Conservation (phyloP, 2,329 filamentous ascomycete genomes). For the Xylariaceae sp. region DNA sequence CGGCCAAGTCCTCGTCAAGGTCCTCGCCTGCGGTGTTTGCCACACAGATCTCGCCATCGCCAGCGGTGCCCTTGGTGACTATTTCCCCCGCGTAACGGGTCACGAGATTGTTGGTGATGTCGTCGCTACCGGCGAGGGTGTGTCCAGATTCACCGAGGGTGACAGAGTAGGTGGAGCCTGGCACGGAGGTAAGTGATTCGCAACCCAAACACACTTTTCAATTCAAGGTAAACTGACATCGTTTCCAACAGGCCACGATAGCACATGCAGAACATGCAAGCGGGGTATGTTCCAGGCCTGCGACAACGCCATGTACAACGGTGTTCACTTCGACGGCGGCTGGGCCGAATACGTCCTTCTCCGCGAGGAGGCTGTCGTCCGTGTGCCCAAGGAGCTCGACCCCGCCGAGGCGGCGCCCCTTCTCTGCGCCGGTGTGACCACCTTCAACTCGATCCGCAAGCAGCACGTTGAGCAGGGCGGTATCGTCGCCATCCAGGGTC, state of each 20-base stretch:
- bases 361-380: constrained; percentile 48
- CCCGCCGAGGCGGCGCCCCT: constrained; percentile 43
- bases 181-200: constrained; percentile 34
- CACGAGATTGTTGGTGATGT: constrained; percentile 60
- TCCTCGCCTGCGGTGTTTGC: constrained; percentile 57
- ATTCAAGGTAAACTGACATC: neutral
- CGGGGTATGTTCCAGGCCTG: constrained; percentile 54
- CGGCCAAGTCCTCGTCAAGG: constrained; percentile 55
- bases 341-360: constrained; percentile 49
- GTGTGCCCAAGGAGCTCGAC: constrained; percentile 39
- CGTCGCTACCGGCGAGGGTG: constrained; percentile 46
- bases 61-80: constrained; percentile 35
- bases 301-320: constrained; percentile 50
- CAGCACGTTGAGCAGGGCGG: constrained; percentile 34
- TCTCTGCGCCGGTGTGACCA: constrained; percentile 47
- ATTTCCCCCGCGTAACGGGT: constrained; percentile 44
- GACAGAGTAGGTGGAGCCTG: constrained; percentile 48
- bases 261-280: constrained; percentile 48
- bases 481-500: constrained; percentile 46
- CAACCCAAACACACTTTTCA: neutral
- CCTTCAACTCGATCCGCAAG: constrained; percentile 39
- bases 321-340: constrained; percentile 34
- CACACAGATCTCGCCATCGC: constrained; percentile 43
- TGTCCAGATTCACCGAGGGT: constrained; percentile 51
- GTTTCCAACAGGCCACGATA: constrained; percentile 36